Conservation (phyloP, 768 basidiomycete species). For the Trametes sanguinea region DNA sequence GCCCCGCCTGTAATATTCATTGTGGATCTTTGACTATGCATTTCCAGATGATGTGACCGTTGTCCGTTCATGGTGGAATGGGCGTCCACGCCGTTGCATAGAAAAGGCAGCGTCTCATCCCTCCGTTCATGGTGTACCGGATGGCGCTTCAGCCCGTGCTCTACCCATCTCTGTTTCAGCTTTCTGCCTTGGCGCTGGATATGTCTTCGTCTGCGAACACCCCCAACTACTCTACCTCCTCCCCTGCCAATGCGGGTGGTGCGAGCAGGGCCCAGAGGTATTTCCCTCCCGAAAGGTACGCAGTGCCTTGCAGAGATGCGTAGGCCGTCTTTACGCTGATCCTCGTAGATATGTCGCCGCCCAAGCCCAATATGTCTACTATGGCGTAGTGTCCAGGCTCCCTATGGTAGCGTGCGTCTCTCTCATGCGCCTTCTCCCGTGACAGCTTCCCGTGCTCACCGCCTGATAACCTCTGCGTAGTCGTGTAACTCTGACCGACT, state of each 20-base stretch:
- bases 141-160: constrained; percentile 21
- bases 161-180: constrained; percentile 18
- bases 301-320: constrained; percentile 28
- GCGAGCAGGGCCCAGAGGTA: constrained; percentile 1
- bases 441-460: constrained; percentile 12
- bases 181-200: constrained; percentile 7
- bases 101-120: constrained; percentile 16
- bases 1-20: not conserved
- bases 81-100: constrained; percentile 10
- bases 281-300: constrained; percentile 29
- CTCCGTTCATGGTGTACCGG: not conserved
- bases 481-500: constrained; percentile 54
- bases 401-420: constrained; percentile 55
- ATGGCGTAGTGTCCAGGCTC: constrained; percentile 41
- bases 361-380: constrained; percentile 46
- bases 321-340: constrained; percentile 19
- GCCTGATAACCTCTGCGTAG: constrained; percentile 30
- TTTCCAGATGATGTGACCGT: not conserved
- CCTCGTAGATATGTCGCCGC: constrained; percentile 47
- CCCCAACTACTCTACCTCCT: not conserved
- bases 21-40: not conserved
- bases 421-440: constrained; percentile 6
- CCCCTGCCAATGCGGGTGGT: not conserved
- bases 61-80: not conserved
- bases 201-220: constrained; percentile 18